A percentile compares a stretch with the other conserved stretches of the same genome.
Evolutionary conservation across 192 early-diverging fungal species (phyloP).

Genomic region (Linderina pennispora): DNA sequence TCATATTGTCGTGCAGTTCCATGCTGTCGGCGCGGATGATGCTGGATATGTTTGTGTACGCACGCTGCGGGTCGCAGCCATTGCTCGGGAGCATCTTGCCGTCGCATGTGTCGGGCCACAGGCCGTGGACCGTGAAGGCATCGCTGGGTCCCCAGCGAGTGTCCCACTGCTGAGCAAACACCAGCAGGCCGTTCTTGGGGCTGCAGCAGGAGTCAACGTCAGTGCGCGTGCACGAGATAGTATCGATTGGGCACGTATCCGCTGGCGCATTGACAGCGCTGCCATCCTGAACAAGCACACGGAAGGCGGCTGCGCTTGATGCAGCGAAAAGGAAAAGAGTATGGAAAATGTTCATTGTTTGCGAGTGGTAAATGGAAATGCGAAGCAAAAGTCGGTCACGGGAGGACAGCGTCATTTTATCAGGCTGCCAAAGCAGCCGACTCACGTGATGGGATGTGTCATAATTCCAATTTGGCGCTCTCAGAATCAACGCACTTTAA

Average conservation of each 20-base stretch:
- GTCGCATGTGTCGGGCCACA: slow-evolving; percentile 69
- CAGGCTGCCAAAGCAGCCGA: too few relatives aligned
- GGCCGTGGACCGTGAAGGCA: slow-evolving; percentile 68
- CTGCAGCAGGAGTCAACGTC: slow-evolving; percentile 44
- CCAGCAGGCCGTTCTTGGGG: slow-evolving; percentile 38
- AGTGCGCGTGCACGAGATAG: slow-evolving; percentile 24
- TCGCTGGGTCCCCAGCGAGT: slow-evolving; percentile 50
- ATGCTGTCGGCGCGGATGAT: slow-evolving; percentile 43
- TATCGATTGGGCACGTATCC: slow-evolving; percentile 37
- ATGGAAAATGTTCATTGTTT: too few relatives aligned
- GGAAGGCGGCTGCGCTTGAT: too few relatives aligned
- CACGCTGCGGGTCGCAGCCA: slow-evolving; percentile 63
- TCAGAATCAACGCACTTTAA: too few relatives aligned
- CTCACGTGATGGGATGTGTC: too few relatives aligned
- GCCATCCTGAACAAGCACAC: neutral
- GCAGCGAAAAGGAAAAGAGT: too few relatives aligned
- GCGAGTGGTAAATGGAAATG: too few relatives aligned
- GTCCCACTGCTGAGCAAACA: slow-evolving; percentile 54
- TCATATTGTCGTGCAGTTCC: slow-evolving; percentile 45
- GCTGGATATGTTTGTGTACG: slow-evolving; percentile 50
- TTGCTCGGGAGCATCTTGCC: slow-evolving; percentile 36
- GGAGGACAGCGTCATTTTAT: too few relatives aligned
- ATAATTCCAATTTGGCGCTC: too few relatives aligned
- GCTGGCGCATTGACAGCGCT: neutral
- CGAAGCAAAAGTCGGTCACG: too few relatives aligned